Conservation (phyloP, 2,329 filamentous ascomycete species). For the Penicillium vulpinum region DNA sequence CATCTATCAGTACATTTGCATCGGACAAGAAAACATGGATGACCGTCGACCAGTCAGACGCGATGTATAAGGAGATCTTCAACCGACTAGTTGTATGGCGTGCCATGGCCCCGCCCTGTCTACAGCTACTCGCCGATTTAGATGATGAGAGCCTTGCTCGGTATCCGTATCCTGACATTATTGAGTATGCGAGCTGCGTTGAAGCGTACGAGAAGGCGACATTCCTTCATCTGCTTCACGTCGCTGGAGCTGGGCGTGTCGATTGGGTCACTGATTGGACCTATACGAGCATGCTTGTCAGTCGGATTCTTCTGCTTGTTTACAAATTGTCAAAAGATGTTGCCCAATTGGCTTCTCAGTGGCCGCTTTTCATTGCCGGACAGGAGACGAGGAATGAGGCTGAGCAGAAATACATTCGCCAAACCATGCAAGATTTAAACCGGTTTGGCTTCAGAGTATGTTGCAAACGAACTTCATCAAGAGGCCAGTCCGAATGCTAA, state of each 20-base stretch:
- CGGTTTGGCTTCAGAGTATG: conserved; percentile 33
- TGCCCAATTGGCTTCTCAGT: conserved; percentile 35
- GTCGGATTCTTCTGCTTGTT: conserved; percentile 33
- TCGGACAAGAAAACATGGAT: conserved; percentile 34
- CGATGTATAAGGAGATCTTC: conserved; percentile 32
- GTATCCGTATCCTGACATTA: conserved; percentile 32
- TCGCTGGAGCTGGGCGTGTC: conserved; percentile 32
- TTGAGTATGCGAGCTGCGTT: conserved; percentile 39
- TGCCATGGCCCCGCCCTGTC: conserved; percentile 27
- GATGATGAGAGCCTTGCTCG: conserved; percentile 30
- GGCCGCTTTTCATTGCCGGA: conserved; percentile 38
- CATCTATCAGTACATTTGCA: conserved; percentile 35
- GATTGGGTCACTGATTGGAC: conserved; percentile 27
- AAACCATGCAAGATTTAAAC: conserved; percentile 32
- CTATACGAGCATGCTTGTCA: conserved; percentile 31
- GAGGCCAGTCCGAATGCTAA: background rate
- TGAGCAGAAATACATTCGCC: conserved; percentile 33
- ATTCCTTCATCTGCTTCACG: conserved; percentile 35
- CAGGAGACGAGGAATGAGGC: conserved; percentile 31
- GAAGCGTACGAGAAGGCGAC: conserved; percentile 42
- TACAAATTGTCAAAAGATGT: conserved; percentile 34
- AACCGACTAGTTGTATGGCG: conserved; percentile 33
- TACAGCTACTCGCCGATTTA: conserved; percentile 29
- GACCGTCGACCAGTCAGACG: conserved; percentile 30
- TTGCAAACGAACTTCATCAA: background rate